Evolutionary conservation across 352 stramenopile genomes (phyloP).

Genomic region (Blastocystis sp.): DNA sequence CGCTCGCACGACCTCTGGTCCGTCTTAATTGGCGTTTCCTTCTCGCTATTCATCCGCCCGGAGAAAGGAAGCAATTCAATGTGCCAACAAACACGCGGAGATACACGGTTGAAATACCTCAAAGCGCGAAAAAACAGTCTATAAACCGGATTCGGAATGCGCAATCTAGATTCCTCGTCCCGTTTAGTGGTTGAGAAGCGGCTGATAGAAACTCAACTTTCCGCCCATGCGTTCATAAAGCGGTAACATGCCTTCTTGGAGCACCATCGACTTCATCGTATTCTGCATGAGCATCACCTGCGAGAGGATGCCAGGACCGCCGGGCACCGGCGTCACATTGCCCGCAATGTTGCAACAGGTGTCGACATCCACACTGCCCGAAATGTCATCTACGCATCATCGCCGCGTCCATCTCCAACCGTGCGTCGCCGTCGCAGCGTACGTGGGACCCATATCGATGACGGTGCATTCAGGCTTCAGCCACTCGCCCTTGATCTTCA

Average conservation of each 20-base stretch:
- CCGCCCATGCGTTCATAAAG: slow-evolving; percentile 67
- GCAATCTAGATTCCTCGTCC: neutral
- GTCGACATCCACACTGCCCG: slow-evolving; percentile 46
- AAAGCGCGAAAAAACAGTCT: slow-evolving; percentile 45
- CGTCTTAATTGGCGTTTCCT: slow-evolving; percentile 5
- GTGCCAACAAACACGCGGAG: slow-evolving; percentile 32
- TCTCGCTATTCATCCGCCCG: slow-evolving; percentile 17
- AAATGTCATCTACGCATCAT: slow-evolving; percentile 63
- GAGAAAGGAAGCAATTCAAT: neutral
- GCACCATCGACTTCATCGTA: slow-evolving; percentile 70
- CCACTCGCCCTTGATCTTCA: slow-evolving; percentile 61
- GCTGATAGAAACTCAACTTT: slow-evolving; percentile 55
- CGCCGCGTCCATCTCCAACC: neutral
- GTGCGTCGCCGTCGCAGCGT: slow-evolving; percentile 15
- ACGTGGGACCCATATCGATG: slow-evolving; percentile 65
- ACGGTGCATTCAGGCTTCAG: slow-evolving; percentile 70
- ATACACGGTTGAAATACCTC: slow-evolving; percentile 55
- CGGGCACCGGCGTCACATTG: slow-evolving; percentile 67
- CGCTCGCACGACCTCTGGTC: neutral
- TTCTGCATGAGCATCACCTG: slow-evolving; percentile 70
- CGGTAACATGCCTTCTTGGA: slow-evolving; percentile 55
- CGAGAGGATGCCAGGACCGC: slow-evolving; percentile 42
- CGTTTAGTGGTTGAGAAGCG: slow-evolving; percentile 48
- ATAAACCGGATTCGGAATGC: slow-evolving; percentile 20
- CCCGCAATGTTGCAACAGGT: slow-evolving; percentile 60